These are phyloP conservation scores for Chalciporus piperatus DNA, from an alignment of 768 basidiomycete species.

Conservation along the genomic window DNA sequence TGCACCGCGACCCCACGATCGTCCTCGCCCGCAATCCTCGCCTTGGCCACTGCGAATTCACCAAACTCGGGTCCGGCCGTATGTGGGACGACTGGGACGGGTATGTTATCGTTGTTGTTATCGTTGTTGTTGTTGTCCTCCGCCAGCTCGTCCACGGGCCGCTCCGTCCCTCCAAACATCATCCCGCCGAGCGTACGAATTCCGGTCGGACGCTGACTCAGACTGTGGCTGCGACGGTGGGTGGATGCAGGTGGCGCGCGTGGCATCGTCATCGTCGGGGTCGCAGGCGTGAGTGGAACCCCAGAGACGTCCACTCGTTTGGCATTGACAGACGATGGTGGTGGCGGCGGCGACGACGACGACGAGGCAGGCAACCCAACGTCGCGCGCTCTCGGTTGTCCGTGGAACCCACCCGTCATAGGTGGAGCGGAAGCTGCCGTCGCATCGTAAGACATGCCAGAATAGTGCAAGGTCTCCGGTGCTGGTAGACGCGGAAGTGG, in stretches of 20 bases:
- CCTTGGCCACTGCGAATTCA: slow-evolving; percentile 47
- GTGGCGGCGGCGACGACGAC: background rate
- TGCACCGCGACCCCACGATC: slow-evolving; percentile 25
- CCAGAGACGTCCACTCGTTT: slow-evolving; percentile 31
- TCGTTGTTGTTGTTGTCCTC: no score
- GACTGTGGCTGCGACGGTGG: slow-evolving; percentile 79
- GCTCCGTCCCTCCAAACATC: slow-evolving; percentile 50
- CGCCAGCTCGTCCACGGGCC: slow-evolving; percentile 43
- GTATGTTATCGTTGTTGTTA: no score
- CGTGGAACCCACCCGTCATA: slow-evolving; percentile 54
- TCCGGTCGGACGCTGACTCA: slow-evolving; percentile 67
- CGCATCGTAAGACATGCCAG: slow-evolving; percentile 76
- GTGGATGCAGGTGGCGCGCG: slow-evolving; percentile 75
- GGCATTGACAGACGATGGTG: slow-evolving; percentile 16
- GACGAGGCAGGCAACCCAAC: slow-evolving; percentile 46
- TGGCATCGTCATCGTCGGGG: slow-evolving; percentile 39
- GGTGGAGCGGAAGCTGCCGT: slow-evolving; percentile 49
- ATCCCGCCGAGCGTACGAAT: slow-evolving; percentile 58
- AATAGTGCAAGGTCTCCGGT: slow-evolving; percentile 78
- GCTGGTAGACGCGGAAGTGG: slow-evolving; percentile 77
- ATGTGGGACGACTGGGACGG: slow-evolving; percentile 45
- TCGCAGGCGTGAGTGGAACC: slow-evolving; percentile 26
- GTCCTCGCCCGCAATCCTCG: slow-evolving; percentile 22
- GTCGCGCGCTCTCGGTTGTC: slow-evolving; percentile 66
- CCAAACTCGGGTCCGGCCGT: slow-evolving; percentile 67